Evolutionary conservation across 2,329 filamentous ascomycete genomes (phyloP).

Genomic region (Fusarium hostae): DNA sequence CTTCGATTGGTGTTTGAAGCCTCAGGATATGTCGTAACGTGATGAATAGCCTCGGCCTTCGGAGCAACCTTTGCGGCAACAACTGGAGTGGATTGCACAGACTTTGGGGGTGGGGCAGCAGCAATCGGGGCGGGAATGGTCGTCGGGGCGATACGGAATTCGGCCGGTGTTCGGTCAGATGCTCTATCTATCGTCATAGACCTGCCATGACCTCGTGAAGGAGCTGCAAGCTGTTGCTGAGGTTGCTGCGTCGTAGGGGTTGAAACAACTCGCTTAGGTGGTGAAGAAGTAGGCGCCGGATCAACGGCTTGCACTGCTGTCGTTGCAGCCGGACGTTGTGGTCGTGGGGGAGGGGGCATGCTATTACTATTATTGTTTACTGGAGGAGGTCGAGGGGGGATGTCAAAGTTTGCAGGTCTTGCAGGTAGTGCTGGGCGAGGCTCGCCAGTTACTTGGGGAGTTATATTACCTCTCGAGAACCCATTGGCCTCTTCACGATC

Average conservation of each 20-base stretch:
- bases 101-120: slow-evolving; percentile 26
- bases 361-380: slow-evolving; percentile 30
- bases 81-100: slow-evolving; percentile 35
- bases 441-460: slow-evolving; percentile 57
- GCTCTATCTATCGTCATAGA: slow-evolving; percentile 52
- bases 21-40: slow-evolving; percentile 80
- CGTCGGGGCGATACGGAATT: slow-evolving; percentile 41
- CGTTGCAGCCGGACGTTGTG: slow-evolving; percentile 53
- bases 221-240: slow-evolving; percentile 47
- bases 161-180: slow-evolving; percentile 40
- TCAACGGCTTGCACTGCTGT: slow-evolving; percentile 35
- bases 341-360: slow-evolving; percentile 57
- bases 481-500: slow-evolving; percentile 60
- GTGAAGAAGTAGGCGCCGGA: slow-evolving; percentile 32
- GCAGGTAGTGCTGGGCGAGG: slow-evolving; percentile 60
- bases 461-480: slow-evolving; percentile 50
- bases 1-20: slow-evolving; percentile 84
- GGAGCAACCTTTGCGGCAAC: slow-evolving; percentile 36
- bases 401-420: slow-evolving; percentile 54
- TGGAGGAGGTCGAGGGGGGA: slow-evolving; percentile 27
- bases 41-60: slow-evolving; percentile 58
- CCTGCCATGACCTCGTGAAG: slow-evolving; percentile 46
- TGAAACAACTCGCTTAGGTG: slow-evolving; percentile 48
- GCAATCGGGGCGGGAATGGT: slow-evolving; percentile 30
- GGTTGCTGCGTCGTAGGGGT: slow-evolving; percentile 46